Percentiles rank a stretch among this genome's conserved stretches.
phyloP scores from a whole-genome alignment of 225 moss, liverwort and hornwort genomes.

The Pseudoscleropodium purum region DNA sequence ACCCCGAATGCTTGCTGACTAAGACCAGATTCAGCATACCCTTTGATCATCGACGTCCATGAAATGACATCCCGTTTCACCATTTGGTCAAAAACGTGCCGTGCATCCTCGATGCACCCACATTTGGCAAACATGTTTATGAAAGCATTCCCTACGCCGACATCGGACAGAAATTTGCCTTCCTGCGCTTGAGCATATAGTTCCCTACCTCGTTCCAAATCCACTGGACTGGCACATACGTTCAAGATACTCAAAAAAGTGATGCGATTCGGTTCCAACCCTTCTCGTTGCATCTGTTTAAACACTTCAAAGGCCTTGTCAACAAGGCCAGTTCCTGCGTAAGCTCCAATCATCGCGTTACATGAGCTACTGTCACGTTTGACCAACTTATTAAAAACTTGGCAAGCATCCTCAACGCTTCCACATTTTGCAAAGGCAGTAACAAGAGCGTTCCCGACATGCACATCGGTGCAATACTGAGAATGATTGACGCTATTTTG shows the following conservation, averaged over 20 bases:
- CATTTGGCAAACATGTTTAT: slow-evolving; percentile 20
- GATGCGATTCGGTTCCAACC: slow-evolving; percentile 9
- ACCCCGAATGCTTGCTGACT: neutral
- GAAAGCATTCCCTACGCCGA: slow-evolving; percentile 16
- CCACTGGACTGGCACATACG: neutral
- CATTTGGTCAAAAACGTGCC: slow-evolving; percentile 21
- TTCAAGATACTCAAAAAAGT: slow-evolving; percentile 24
- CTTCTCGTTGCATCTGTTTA: slow-evolving; percentile 10
- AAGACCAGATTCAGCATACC: slow-evolving; percentile 3
- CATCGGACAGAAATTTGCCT: neutral
- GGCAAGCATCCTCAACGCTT: slow-evolving; percentile 3
- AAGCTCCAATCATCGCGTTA: slow-evolving; percentile 25
- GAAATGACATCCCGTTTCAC: slow-evolving; percentile 20
- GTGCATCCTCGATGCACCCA: slow-evolving; percentile 18
- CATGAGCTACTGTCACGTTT: slow-evolving; percentile 6
- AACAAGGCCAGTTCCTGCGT: neutral
- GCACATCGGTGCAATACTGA: slow-evolving; percentile 6
- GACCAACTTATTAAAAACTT: neutral
- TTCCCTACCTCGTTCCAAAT: neutral
- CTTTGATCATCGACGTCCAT: slow-evolving; percentile 28
- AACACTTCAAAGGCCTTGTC: slow-evolving; percentile 19
- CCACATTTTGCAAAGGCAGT: slow-evolving; percentile 15
- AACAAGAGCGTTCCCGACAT: slow-evolving; percentile 15
- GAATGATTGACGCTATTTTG: neutral
- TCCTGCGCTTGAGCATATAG: slow-evolving; percentile 1